A percentile compares a stretch with the other conserved stretches of the same genome.
Conservation (phyloP, 2,329 filamentous ascomycete species). For the Nemania abortiva region DNA sequence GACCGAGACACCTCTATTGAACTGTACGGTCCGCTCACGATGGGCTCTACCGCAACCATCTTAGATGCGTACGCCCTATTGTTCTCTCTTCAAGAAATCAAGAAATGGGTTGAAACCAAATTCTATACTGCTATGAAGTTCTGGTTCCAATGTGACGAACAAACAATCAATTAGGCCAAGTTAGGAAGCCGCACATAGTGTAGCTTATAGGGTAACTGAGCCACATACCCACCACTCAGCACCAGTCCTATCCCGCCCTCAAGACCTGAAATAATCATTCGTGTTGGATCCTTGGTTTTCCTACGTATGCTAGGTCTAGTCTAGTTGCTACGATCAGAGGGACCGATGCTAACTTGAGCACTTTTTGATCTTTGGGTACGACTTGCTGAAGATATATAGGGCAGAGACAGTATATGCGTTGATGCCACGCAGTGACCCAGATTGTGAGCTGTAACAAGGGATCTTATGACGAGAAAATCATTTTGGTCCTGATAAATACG, state of each 20-base stretch:
- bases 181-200: too few species aligned
- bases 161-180: too few species aligned
- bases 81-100: neutral
- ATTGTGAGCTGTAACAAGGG: slow-evolving; percentile 11
- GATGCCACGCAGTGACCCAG: slow-evolving; percentile 12
- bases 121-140: slow-evolving; percentile 4
- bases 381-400: neutral
- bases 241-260: too few species aligned
- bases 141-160: slow-evolving; percentile 3
- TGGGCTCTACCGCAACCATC: neutral
- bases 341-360: slow-evolving; percentile 4
- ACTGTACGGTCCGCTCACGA: neutral
- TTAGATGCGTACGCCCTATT: neutral
- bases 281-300: too few species aligned
- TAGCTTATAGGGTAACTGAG: too few species aligned
- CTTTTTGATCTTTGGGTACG: neutral
- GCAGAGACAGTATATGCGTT: slow-evolving; percentile 4
- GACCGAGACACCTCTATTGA: neutral
- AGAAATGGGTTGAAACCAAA: neutral
- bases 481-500: slow-evolving; percentile 15
- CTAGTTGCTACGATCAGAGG: slow-evolving; percentile 11
- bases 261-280: too few species aligned
- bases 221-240: too few species aligned
- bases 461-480: neutral
- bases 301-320: too few species aligned